Evolutionary conservation across 257 asterid species (phyloP).

Genomic region (Paraleonurus japonicus): DNA sequence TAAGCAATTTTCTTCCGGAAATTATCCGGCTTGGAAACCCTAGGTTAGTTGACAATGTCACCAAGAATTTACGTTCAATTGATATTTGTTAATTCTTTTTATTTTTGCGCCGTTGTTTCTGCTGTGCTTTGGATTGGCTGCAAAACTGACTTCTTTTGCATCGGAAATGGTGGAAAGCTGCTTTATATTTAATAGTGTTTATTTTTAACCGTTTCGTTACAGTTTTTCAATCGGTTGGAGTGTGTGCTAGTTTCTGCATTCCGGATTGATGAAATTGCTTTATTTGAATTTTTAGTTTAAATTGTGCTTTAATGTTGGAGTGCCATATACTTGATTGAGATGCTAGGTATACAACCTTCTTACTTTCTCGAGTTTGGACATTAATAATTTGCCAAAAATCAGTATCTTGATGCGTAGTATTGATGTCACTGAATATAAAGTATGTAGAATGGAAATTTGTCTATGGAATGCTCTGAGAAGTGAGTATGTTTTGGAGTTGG

Average conservation of each 20-base stretch:
- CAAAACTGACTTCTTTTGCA: neutral
- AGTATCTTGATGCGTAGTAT: neutral
- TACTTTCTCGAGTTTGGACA: no score
- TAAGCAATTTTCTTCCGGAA: slow-evolving; percentile 2
- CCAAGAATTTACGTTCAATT: neutral
- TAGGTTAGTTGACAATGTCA: slow-evolving; percentile 36
- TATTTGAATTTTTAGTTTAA: neutral
- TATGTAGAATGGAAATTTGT: neutral
- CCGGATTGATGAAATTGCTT: neutral
- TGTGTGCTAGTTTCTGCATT: neutral
- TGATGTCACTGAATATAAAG: neutral
- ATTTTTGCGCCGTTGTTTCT: neutral
- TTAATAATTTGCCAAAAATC: neutral
- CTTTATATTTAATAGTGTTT: neutral
- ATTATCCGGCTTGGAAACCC: slow-evolving; percentile 41
- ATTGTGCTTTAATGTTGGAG: neutral
- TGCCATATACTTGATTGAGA: neutral
- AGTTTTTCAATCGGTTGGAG: neutral
- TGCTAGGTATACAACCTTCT: no score
- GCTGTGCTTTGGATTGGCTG: neutral
- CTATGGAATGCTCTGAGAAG: neutral
- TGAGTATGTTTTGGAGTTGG: neutral
- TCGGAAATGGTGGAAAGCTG: slow-evolving; percentile 16
- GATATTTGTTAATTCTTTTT: neutral
- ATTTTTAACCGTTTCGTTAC: neutral